Evolutionary conservation across 352 stramenopile genomes (phyloP).

Genomic region (Blastocystis sp.): DNA sequence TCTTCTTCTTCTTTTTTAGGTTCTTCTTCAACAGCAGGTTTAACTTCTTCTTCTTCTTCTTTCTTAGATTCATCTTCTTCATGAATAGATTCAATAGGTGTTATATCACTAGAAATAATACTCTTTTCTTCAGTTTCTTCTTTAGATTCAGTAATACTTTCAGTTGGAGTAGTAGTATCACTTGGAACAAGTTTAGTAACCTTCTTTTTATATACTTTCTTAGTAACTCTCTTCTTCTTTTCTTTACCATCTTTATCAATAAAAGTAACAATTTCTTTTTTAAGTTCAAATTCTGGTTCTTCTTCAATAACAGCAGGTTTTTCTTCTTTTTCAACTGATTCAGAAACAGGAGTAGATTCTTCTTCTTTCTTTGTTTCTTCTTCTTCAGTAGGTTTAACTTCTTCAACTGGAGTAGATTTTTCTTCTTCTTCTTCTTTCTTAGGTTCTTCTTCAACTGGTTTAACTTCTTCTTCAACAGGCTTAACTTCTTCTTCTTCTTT

Average conservation of each 20-base stretch:
- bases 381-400: slow-evolving; percentile 11
- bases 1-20: slow-evolving; percentile 8
- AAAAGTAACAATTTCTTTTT: too few species aligned
- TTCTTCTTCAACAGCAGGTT: too few species aligned
- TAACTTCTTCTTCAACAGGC: neutral
- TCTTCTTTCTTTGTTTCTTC: slow-evolving; percentile 16
- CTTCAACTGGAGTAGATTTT: too few species aligned
- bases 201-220: slow-evolving; percentile 14
- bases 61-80: too few species aligned
- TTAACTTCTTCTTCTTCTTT: slow-evolving; percentile 18
- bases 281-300: slow-evolving; percentile 15
- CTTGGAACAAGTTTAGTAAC: slow-evolving; percentile 11
- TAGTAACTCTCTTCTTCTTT: slow-evolving; percentile 2
- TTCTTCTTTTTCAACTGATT: slow-evolving; percentile 11
- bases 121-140: slow-evolving; percentile 16
- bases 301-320: slow-evolving; percentile 1
- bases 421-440: slow-evolving; percentile 18
- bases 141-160: too few species aligned
- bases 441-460: neutral
- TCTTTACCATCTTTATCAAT: slow-evolving; percentile 8
- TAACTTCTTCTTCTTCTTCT: too few species aligned
- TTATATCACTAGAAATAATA: too few species aligned
- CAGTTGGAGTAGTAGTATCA: slow-evolving; percentile 23
- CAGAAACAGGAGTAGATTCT: slow-evolving; percentile 2
- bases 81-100: too few species aligned